Evolutionary conservation across 148 eudicot genomes (phyloP).

Genomic region (Fagopyrum homotropicum): DNA sequence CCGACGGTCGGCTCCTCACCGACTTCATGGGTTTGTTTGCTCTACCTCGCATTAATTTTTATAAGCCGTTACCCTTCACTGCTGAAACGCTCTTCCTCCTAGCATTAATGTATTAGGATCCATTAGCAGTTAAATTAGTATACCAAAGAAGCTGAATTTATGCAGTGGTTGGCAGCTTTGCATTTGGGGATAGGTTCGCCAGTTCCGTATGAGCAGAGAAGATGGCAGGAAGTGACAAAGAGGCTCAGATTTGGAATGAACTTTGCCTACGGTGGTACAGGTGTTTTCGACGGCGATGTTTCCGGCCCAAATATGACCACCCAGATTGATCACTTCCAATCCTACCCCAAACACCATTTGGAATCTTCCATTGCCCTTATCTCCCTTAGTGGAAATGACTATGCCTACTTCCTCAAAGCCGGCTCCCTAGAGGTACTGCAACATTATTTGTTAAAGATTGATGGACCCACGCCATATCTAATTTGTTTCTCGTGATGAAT

Average conservation of each 20-base stretch:
- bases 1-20: constrained; percentile 75
- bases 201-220: constrained; percentile 35
- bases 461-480: no score
- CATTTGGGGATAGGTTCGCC: constrained; percentile 29
- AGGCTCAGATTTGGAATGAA: constrained; percentile 35
- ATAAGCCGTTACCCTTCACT: neutral
- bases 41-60: neutral
- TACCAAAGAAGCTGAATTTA: neutral
- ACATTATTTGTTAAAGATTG: neutral
- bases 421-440: neutral
- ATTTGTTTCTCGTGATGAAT: neutral
- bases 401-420: constrained; percentile 26
- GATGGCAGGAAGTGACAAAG: constrained; percentile 4
- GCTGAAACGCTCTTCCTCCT: neutral
- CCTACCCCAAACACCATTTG: constrained; percentile 31
- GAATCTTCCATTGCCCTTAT: constrained; percentile 38
- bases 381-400: constrained; percentile 47
- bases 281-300: constrained; percentile 41
- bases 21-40: constrained; percentile 50
- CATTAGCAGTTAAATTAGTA: neutral
- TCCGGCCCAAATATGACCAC: constrained; percentile 39
- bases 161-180: neutral
- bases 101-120: neutral
- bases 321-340: constrained; percentile 28
- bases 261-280: constrained; percentile 66